Percentiles rank a stretch among this genome's conserved stretches.
Evolutionary conservation across 176 grass and related monocot genomes (phyloP).

Genomic region (Elymus sibiricus): DNA sequence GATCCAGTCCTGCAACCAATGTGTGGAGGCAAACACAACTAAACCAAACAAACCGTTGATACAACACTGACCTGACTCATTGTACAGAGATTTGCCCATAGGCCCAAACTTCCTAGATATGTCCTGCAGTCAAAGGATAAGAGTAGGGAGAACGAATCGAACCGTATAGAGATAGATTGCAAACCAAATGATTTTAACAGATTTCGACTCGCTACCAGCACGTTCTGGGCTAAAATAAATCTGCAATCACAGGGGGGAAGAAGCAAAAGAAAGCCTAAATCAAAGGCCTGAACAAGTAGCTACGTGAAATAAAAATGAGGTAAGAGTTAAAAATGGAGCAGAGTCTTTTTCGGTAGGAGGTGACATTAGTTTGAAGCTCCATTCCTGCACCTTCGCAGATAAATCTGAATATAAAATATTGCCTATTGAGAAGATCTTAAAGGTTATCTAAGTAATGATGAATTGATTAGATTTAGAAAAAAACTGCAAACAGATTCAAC

Average conservation of each 20-base stretch:
- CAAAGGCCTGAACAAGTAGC: background rate
- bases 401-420: background rate
- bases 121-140: background rate
- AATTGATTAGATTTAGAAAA: background rate
- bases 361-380: background rate
- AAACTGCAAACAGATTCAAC: background rate
- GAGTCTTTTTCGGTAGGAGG: background rate
- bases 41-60: background rate
- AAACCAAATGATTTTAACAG: background rate
- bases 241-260: background rate
- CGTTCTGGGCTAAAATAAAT: background rate
- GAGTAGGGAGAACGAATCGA: background rate
- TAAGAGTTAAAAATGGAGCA: background rate
- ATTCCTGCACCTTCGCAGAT: background rate
- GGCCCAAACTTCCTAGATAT: background rate
- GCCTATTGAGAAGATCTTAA: background rate
- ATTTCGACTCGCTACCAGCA: background rate
- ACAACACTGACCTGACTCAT: background rate
- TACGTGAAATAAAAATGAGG: background rate
- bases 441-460: background rate
- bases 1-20: conserved; percentile 19
- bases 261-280: background rate
- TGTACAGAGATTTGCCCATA: too few species aligned
- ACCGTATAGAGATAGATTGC: background rate
- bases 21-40: background rate